Evolutionary conservation across 441 rosid species (phyloP).

Genomic region (Jatropha multifida): DNA sequence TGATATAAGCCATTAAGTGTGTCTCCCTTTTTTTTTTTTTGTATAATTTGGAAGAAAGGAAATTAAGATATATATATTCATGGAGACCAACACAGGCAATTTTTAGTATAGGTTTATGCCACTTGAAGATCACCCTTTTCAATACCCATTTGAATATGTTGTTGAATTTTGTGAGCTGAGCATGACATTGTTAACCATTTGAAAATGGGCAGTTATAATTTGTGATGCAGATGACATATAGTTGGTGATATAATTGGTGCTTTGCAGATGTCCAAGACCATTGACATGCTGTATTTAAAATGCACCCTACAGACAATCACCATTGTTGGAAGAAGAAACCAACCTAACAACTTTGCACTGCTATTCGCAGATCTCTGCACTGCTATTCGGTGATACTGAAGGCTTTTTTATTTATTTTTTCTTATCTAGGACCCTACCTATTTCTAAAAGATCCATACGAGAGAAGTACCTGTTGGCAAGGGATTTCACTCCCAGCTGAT

Average conservation of each 20-base stretch:
- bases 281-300: slow-evolving; percentile 24
- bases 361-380: neutral
- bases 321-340: slow-evolving; percentile 12
- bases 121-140: neutral
- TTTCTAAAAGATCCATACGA: slow-evolving; percentile 14
- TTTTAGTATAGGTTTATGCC: neutral
- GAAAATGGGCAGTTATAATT: neutral
- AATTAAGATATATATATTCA: neutral
- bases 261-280: slow-evolving; percentile 37
- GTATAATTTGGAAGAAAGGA: neutral
- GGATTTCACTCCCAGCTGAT: slow-evolving; percentile 29
- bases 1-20: neutral
- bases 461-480: slow-evolving; percentile 17
- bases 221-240: neutral
- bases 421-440: neutral
- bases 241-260: neutral
- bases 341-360: slow-evolving; percentile 16
- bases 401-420: slow-evolving; percentile 1
- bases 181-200: neutral
- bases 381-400: slow-evolving; percentile 9
- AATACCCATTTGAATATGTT: neutral
- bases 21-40: neutral
- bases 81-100: neutral
- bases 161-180: neutral
- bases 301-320: slow-evolving; percentile 6